Evolutionary conservation across 495 filamentous ascomycete species (phyloP), one percentile per base, ranked within the genome.

Genomic region (Penicillium cinerascens): DNA sequence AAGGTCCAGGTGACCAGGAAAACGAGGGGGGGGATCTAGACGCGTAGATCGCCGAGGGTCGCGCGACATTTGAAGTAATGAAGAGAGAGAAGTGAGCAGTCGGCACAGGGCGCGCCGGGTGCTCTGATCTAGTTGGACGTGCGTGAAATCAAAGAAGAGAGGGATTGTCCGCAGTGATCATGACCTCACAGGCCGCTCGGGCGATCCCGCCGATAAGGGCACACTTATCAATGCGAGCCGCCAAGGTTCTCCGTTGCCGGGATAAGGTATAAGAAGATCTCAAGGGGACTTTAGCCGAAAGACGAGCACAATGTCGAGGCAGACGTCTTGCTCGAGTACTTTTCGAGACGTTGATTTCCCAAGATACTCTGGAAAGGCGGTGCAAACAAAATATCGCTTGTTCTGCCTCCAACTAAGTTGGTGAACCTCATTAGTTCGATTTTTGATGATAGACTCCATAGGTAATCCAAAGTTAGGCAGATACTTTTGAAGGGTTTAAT

Each of bases 141-240:
- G 44, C 36, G 49, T 25, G 35, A 53, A 9, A 41, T 27, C 23
- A 39, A 46, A 49, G 44, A 49, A 18, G 36, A 37, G 26, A 38
- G 16, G 36, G 35, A 10, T 42, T n/a, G 41, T 42, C n/a, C 17
- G 49, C 49, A 26, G 39, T 23, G 40, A 44, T 45, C 52, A 60
- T 62, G 59, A 62, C 59, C 59, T 62, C 59, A 62, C 59, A 18
- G 17, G 23, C 25, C 48, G 23, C 44, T 56, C 61, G 59, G 62
- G 59, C 51, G 54, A 60, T 57, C 62, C 59, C 62, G 59, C 62
- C 55, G 62, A 65, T 65, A 65, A 65, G 55, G n/a, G 20, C 27
- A 38, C 13, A n/a, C 52, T 55, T 57, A 57, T 57, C 55, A 35
- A 42, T 25, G 9, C 39, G 47, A 55, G 46, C 42, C 39, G 53